Evolutionary conservation across 306 rosid species (phyloP).

Genomic region (Dalbergia cultrata): DNA sequence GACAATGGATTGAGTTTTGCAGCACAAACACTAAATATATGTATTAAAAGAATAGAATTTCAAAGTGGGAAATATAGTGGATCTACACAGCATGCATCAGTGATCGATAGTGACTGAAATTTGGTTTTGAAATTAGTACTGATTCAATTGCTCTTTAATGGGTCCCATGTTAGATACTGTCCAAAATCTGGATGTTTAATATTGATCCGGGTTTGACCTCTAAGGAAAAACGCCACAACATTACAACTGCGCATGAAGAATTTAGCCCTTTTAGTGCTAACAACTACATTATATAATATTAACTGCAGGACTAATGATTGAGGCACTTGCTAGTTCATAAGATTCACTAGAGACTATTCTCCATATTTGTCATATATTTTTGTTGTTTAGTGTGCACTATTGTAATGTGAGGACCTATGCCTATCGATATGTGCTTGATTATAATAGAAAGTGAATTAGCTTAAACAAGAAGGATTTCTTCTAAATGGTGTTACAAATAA

Average conservation of each 20-base stretch:
- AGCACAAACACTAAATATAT: background rate
- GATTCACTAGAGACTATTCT: constrained; percentile 40
- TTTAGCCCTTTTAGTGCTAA: constrained; percentile 41
- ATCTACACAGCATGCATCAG: constrained; percentile 37
- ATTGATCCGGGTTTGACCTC: constrained; percentile 56
- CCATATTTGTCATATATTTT: constrained; percentile 50
- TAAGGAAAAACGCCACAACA: constrained; percentile 39
- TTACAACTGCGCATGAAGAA: constrained; percentile 48
- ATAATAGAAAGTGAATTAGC: constrained; percentile 7
- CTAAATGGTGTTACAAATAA: background rate
- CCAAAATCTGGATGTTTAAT: constrained; percentile 51
- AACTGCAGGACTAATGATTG: constrained; percentile 44
- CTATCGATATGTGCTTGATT: background rate
- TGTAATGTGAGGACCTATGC: constrained; percentile 28
- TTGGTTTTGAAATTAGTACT: constrained; percentile 27
- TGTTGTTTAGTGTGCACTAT: constrained; percentile 39
- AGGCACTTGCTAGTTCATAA: constrained; percentile 34
- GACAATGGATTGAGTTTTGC: constrained; percentile 31
- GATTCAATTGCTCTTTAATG: constrained; percentile 25
- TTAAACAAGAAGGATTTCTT: constrained; percentile 3
- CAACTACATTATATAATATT: constrained; percentile 43
- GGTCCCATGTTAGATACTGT: constrained; percentile 58
- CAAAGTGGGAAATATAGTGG: constrained; percentile 29
- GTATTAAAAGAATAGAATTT: constrained; percentile 14
- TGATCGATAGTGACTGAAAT: constrained; percentile 8